Conservation (phyloP, 2,329 filamentous ascomycete genomes). For the Penicillium oxalicum region DNA sequence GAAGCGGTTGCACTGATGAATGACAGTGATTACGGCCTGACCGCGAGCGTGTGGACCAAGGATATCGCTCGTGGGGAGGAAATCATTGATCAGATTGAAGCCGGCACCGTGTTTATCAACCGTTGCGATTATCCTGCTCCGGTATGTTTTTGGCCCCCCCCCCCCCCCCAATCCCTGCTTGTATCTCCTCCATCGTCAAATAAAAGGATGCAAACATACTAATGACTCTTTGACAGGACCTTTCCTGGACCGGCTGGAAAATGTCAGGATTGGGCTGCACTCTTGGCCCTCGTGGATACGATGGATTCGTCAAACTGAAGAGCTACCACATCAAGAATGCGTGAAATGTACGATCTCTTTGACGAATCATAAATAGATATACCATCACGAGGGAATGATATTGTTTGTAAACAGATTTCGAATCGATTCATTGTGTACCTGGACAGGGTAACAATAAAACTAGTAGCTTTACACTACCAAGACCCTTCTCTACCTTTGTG, state of each 20-base stretch:
- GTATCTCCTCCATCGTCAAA: not conserved
- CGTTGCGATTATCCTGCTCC: slow-evolving; percentile 84
- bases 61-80: slow-evolving; percentile 67
- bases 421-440: no score
- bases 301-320: slow-evolving; percentile 90
- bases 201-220: no score
- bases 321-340: slow-evolving; percentile 69
- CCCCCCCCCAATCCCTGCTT: no score
- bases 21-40: slow-evolving; percentile 84
- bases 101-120: slow-evolving; percentile 90
- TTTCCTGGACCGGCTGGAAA: slow-evolving; percentile 92
- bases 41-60: slow-evolving; percentile 90
- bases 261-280: slow-evolving; percentile 85
- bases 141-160: no score
- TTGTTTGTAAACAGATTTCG: no score
- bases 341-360: no score
- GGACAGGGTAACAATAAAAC: no score
- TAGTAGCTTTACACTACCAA: no score
- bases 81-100: slow-evolving; percentile 72
- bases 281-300: slow-evolving; percentile 77
- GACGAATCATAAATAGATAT: no score
- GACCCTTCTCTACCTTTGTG: no score
- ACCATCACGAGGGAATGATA: no score
- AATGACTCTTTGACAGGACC: slow-evolving; percentile 51
- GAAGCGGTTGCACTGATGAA: slow-evolving; percentile 84